Percentiles rank a stretch among this genome's conserved stretches.
Evolutionary conservation across 2,329 filamentous ascomycete species (phyloP).

Genomic region (Fonsecaea monophora): DNA sequence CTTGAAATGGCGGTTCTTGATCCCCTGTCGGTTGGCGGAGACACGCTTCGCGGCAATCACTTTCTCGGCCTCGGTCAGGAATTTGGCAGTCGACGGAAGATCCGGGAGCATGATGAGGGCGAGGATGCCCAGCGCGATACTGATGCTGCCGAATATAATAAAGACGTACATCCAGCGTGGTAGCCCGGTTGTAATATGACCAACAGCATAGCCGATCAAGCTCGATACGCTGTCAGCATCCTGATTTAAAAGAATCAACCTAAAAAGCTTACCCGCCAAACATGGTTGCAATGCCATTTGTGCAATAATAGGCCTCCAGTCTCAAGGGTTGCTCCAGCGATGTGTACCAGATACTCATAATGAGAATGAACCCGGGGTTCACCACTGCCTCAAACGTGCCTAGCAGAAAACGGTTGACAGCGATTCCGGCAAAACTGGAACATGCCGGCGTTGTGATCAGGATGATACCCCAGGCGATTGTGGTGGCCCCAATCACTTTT

Average conservation of each 20-base stretch:
- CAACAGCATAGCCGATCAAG: slow-evolving; percentile 35
- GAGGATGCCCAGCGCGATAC: slow-evolving; percentile 27
- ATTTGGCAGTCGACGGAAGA: slow-evolving; percentile 30
- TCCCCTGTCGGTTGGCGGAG: slow-evolving; percentile 58
- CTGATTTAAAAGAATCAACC: slow-evolving; percentile 44
- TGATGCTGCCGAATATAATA: slow-evolving; percentile 33
- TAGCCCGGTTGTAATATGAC: slow-evolving; percentile 33
- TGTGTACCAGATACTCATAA: slow-evolving; percentile 40
- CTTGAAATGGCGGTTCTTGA: slow-evolving; percentile 61
- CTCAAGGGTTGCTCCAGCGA: slow-evolving; percentile 32
- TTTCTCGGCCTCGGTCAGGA: slow-evolving; percentile 49
- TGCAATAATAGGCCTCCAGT: slow-evolving; percentile 41
- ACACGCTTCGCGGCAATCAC: slow-evolving; percentile 62
- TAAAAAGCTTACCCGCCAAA: slow-evolving; percentile 65
- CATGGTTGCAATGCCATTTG: slow-evolving; percentile 67
- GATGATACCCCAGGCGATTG: slow-evolving; percentile 31
- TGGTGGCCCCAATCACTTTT: slow-evolving; percentile 54
- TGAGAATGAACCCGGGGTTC: slow-evolving; percentile 44
- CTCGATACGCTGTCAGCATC: slow-evolving; percentile 36
- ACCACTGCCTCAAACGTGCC: slow-evolving; percentile 40
- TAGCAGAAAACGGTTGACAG: slow-evolving; percentile 31
- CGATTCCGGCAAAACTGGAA: slow-evolving; percentile 30
- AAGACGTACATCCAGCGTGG: slow-evolving; percentile 41
- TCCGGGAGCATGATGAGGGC: slow-evolving; percentile 31
- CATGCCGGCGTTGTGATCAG: slow-evolving; percentile 33